Percentiles rank a stretch among this genome's conserved stretches.
phyloP scores from a whole-genome alignment of 371 early-diverging fungal species.

The Smittium culicis region DNA sequence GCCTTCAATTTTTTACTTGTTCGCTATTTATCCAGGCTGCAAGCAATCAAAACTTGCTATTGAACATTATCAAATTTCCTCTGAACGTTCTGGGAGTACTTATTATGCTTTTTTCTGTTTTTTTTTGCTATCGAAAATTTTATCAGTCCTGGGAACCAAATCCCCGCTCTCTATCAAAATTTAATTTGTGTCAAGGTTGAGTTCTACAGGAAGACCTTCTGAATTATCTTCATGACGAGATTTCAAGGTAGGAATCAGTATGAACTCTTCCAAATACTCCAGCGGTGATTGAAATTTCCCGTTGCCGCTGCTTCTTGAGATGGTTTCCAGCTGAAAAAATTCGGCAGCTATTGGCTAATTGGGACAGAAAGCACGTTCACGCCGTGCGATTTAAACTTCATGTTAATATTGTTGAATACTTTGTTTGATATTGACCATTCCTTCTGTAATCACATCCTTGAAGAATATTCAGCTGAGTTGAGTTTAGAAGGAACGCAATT shows the following conservation, averaged over 20 bases:
- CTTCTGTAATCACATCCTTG: background rate
- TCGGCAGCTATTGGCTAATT: background rate
- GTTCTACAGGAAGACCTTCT: background rate
- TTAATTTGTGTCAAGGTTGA: background rate
- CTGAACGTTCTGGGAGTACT: background rate
- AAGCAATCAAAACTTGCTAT: background rate
- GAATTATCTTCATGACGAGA: background rate
- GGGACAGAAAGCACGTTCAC: background rate
- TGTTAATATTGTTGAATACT: background rate
- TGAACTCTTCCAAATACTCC: background rate
- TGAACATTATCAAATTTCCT: background rate
- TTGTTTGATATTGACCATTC: background rate
- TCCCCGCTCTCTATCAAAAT: background rate
- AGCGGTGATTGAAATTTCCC: background rate
- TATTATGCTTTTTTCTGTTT: background rate
- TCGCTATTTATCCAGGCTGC: background rate
- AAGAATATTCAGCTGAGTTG: background rate
- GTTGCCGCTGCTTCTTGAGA: background rate
- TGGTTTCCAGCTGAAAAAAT: background rate
- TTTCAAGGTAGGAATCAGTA: background rate
- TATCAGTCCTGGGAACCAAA: background rate
- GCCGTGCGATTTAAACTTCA: background rate
- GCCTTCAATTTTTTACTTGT: background rate
- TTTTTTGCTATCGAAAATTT: background rate
- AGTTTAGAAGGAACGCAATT: background rate